A percentile compares a stretch with the other conserved stretches of the same genome.
These are phyloP conservation scores for Eutypella sp. DNA, from an alignment of 2,329 filamentous ascomycete genomes.

Conservation along the genomic window DNA sequence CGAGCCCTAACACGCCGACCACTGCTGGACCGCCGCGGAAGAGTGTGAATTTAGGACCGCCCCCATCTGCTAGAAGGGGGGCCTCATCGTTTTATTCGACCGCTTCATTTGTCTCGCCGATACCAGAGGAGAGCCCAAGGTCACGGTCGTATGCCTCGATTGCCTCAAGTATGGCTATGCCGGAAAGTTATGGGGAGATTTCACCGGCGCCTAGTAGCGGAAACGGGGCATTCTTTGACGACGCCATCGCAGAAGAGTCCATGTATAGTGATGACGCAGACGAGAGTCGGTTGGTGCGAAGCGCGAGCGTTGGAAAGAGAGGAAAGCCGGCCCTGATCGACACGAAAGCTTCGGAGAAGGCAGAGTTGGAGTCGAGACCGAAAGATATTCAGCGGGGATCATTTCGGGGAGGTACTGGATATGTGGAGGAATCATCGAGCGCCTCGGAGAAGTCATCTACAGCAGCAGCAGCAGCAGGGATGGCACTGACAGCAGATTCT, in stretches of 20 bases:
- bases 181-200: slow-evolving; percentile 57
- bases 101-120: slow-evolving; percentile 66
- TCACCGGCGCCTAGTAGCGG: slow-evolving; percentile 44
- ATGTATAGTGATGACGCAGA: slow-evolving; percentile 44
- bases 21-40: slow-evolving; percentile 37
- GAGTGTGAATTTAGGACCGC: slow-evolving; percentile 53
- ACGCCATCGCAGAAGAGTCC: slow-evolving; percentile 43
- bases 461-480: slow-evolving; percentile 18
- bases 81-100: slow-evolving; percentile 62
- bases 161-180: slow-evolving; percentile 69
- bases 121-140: slow-evolving; percentile 64
- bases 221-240: slow-evolving; percentile 46
- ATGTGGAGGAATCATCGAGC: slow-evolving; percentile 41
- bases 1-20: slow-evolving; percentile 17
- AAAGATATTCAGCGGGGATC: slow-evolving; percentile 32
- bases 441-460: slow-evolving; percentile 36
- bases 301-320: slow-evolving; percentile 57
- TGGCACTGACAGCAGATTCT: slow-evolving; percentile 37
- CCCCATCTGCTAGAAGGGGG: slow-evolving; percentile 55
- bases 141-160: slow-evolving; percentile 58
- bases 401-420: slow-evolving; percentile 41
- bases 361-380: slow-evolving; percentile 31
- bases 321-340: slow-evolving; percentile 53
- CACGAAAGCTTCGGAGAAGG: slow-evolving; percentile 30
- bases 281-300: slow-evolving; percentile 54